A percentile compares a stretch with the other conserved stretches of the same genome.
phyloP scores from a whole-genome alignment of 805 yeast genomes.

The Teunomyces atbi region DNA sequence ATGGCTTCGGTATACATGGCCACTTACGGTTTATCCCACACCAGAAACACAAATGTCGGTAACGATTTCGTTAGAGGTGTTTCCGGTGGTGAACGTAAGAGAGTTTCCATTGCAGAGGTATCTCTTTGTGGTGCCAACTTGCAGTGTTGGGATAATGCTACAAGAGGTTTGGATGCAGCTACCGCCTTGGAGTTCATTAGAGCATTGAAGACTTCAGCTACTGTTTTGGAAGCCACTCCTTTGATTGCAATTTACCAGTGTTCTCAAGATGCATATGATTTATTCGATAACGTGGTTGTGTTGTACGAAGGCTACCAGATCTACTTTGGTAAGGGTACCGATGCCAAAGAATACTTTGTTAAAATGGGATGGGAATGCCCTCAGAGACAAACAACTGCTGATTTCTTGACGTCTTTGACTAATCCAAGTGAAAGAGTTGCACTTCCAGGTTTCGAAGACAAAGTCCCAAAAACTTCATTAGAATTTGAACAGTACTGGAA shows the following conservation, averaged over 20 bases:
- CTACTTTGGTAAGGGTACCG: conserved; percentile 46
- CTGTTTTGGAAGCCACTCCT: conserved; percentile 50
- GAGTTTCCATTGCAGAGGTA: conserved; percentile 82
- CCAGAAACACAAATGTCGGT: conserved; percentile 60
- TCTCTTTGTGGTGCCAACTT: conserved; percentile 61
- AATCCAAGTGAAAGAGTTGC: conserved; percentile 50
- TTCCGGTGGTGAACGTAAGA: conserved; percentile 83
- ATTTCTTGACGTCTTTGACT: conserved; percentile 55
- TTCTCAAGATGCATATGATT: conserved; percentile 56
- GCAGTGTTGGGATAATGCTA: conserved; percentile 78
- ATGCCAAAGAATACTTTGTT: conserved; percentile 49
- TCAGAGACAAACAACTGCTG: conserved; percentile 58
- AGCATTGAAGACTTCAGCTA: conserved; percentile 63
- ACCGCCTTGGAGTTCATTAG: conserved; percentile 75
- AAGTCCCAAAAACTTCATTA: conserved; percentile 41
- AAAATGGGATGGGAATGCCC: conserved; percentile 59
- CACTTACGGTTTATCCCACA: conserved; percentile 54
- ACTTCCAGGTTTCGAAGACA: conserved; percentile 41
- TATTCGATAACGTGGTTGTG: conserved; percentile 62
- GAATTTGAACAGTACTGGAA: conserved; percentile 38
- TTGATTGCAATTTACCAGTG: conserved; percentile 59
- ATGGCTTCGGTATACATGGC: conserved; percentile 19
- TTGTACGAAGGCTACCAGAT: conserved; percentile 59
- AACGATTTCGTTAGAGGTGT: conserved; percentile 67
- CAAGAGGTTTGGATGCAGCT: conserved; percentile 83